Evolutionary conservation across 2,329 filamentous ascomycete genomes (phyloP).

Genomic region (Apiospora kogelbergensis): DNA sequence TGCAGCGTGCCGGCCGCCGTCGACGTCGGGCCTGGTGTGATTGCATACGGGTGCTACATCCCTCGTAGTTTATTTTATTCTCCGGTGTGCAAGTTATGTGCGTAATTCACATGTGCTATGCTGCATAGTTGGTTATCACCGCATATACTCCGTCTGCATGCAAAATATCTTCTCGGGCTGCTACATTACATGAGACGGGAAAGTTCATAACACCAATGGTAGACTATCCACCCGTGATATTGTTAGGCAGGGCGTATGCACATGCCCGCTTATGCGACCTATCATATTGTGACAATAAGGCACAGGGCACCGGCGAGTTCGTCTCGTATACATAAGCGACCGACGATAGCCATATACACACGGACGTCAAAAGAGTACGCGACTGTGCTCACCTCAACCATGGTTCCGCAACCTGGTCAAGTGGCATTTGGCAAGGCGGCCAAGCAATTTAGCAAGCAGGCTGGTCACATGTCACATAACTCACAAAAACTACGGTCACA

Average conservation of each 20-base stretch:
- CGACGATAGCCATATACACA: background rate
- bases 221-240: no score
- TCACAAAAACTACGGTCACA: background rate
- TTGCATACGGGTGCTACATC: no score
- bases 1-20: background rate
- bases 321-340: background rate
- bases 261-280: background rate
- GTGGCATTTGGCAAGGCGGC: background rate
- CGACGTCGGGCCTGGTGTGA: no score
- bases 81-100: no score
- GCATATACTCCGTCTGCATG: no score
- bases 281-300: background rate
- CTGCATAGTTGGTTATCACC: no score
- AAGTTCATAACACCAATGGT: no score
- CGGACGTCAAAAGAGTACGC: background rate
- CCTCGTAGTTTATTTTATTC: no score
- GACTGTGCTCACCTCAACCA: background rate
- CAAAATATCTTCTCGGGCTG: no score
- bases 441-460: background rate
- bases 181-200: no score
- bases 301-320: background rate
- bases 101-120: no score
- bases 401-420: background rate
- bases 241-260: background rate
- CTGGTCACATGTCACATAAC: background rate